Evolutionary conservation across 257 asterid species (phyloP).

Genomic region (Linderniella brevidens): DNA sequence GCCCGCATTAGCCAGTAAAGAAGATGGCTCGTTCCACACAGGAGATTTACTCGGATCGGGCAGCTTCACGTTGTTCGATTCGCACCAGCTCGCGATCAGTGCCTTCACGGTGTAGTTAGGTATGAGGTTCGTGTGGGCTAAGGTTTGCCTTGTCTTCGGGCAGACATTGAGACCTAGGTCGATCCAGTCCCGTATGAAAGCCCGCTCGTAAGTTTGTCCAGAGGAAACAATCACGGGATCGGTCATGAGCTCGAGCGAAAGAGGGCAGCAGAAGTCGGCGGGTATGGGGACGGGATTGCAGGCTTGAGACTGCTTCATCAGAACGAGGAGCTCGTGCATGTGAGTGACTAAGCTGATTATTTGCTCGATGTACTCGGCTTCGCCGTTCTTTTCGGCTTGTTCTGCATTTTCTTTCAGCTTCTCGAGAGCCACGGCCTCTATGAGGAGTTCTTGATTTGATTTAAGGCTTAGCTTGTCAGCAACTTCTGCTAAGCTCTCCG

Average conservation of each 20-base stretch:
- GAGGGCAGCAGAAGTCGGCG: constrained; percentile 79
- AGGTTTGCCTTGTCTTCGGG: constrained; percentile 77
- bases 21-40: constrained; percentile 43
- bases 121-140: constrained; percentile 60
- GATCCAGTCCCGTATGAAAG: constrained; percentile 65
- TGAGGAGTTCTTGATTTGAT: constrained; percentile 64
- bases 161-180: constrained; percentile 82
- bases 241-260: constrained; percentile 77
- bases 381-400: constrained; percentile 49
- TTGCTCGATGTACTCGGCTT: constrained; percentile 58
- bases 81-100: constrained; percentile 72
- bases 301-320: constrained; percentile 45
- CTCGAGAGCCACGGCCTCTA: constrained; percentile 85
- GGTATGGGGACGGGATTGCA: constrained; percentile 58
- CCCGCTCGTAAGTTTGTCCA: constrained; percentile 88
- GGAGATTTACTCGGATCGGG: constrained; percentile 47
- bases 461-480: constrained; percentile 51
- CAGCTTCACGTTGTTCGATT: constrained; percentile 50
- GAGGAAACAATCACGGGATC: constrained; percentile 90
- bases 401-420: constrained; percentile 73
- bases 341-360: constrained; percentile 52
- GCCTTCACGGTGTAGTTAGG: constrained; percentile 88
- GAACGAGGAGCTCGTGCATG: constrained; percentile 72
- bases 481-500: constrained; percentile 41
- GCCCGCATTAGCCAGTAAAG: constrained; percentile 36